Evolutionary conservation across 169 alveolate species (phyloP), one percentile per base, ranked within the genome.

Genomic region (Babesia ovata): DNA sequence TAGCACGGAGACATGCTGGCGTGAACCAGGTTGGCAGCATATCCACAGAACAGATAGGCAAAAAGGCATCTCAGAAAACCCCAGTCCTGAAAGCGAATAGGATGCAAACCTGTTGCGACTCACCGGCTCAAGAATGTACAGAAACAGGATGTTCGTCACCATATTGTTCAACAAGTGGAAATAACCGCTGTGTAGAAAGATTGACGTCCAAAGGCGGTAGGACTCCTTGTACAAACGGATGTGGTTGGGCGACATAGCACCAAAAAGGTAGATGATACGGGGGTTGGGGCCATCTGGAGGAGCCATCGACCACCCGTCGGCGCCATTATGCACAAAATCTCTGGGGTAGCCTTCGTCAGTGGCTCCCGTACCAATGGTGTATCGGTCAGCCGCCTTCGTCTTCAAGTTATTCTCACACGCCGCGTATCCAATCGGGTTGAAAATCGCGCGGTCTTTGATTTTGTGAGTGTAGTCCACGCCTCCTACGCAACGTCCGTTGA

Each of bases 41-140:
- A 63, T 12, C 93, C 96, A 44, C 93, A 77, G 39, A 91, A 49
- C 39, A 91, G 54, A 56, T 83, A 94, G 10, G 86, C 56, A 0
- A 89, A 44, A 33, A 87, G 57, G 21, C 95, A 91, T n/a, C 97
- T 75, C 33, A 77, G 14, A 58, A 93, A 91, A 0, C 97, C 97
- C 97, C 97, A 94, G 28, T 89, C 96, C 93, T 87, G 79, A 4
- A 50, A 12, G 39, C 16, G 22, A 17, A 24, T 36, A 4, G 16
- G 2, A 19, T 9, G 14, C 22, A 50, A 49, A 50, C 0, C 4
- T 2, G n/a, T 8, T n/a, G 22, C 11, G n/a, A 78, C 87, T 29
- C 53, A 87, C 93, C 22, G 97, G 97, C 73, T 94, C 97, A 19
- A 93, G 73, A 82, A 94, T 92, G 86, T 90, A 92, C 62, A 93